A percentile compares a stretch with the other conserved stretches of the same genome.
Evolutionary conservation across 495 filamentous ascomycete genomes (phyloP).

Genomic region (Neurospora sp.): DNA sequence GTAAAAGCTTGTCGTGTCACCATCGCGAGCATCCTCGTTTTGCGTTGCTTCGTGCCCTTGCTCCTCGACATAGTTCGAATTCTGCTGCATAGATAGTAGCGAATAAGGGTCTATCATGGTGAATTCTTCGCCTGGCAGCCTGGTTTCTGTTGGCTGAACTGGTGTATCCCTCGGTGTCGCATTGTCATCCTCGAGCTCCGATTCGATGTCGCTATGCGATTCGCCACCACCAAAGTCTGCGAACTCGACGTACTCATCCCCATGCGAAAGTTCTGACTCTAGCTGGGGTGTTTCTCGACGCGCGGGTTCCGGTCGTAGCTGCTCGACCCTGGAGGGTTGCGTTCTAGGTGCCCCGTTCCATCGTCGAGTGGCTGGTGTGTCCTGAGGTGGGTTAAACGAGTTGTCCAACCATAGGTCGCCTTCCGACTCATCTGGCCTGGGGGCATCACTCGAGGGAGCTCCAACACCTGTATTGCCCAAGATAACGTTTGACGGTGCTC

Average conservation of each 20-base stretch:
- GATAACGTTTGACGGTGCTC: neutral
- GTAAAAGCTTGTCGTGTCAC: conserved; percentile 33
- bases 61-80: conserved; percentile 20
- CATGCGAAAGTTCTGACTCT: conserved; percentile 6
- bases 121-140: conserved; percentile 36
- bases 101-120: conserved; percentile 40
- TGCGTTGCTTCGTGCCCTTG: conserved; percentile 22
- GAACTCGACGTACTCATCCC: conserved; percentile 8
- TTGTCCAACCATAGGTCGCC: neutral
- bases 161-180: neutral
- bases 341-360: neutral
- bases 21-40: conserved; percentile 31
- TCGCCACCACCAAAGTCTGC: conserved; percentile 9
- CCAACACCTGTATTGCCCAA: neutral
- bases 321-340: neutral
- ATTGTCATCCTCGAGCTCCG: conserved; percentile 4
- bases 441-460: neutral
- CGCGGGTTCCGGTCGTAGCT: neutral
- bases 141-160: conserved; percentile 25
- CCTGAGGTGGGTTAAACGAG: neutral
- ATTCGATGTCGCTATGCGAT: conserved; percentile 16
- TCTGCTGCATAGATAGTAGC: conserved; percentile 31
- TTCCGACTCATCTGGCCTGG: neutral
- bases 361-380: neutral
- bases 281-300: conserved; percentile 2